Conservation (phyloP, 768 basidiomycete genomes). For the Postia placenta region DNA sequence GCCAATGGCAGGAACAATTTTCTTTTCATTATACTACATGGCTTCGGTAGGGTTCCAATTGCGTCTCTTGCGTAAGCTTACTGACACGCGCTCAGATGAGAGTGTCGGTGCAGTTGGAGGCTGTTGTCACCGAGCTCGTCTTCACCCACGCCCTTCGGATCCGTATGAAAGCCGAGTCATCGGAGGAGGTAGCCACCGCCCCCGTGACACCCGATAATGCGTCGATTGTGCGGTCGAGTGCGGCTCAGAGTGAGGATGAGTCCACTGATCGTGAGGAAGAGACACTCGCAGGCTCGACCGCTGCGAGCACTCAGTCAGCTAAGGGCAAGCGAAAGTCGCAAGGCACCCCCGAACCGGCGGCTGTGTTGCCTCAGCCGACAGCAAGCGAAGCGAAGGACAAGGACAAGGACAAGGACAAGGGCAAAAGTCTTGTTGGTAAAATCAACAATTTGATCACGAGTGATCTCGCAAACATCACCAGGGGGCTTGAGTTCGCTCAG, state of each 20-base stretch:
- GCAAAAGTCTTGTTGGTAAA: slow-evolving; percentile 58
- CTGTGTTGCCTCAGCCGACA: too few species aligned
- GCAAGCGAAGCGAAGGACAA: slow-evolving; percentile 21
- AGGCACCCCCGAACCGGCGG: background rate
- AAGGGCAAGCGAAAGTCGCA: slow-evolving; percentile 13
- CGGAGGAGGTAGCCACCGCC: too few species aligned
- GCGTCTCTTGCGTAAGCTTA: background rate
- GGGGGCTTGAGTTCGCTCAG: slow-evolving; percentile 21
- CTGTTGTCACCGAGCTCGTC: slow-evolving; percentile 45
- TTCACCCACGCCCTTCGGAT: slow-evolving; percentile 53
- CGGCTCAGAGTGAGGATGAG: background rate
- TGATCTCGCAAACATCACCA: slow-evolving; percentile 33
- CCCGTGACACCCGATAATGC: slow-evolving; percentile 21
- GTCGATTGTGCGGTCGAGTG: too few species aligned
- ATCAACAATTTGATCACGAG: slow-evolving; percentile 76
- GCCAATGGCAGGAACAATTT: slow-evolving; percentile 34
- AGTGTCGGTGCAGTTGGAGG: slow-evolving; percentile 34
- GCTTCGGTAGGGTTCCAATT: background rate
- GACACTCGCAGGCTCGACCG: background rate
- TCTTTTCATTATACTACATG: slow-evolving; percentile 25
- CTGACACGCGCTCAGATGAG: slow-evolving; percentile 22
- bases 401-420: slow-evolving; percentile 15
- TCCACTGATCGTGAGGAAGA: background rate
- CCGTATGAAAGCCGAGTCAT: slow-evolving; percentile 39
- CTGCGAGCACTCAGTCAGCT: slow-evolving; percentile 5